Evolutionary conservation across 805 yeast species (phyloP).

Genomic region (Brettanomyces nanus): DNA sequence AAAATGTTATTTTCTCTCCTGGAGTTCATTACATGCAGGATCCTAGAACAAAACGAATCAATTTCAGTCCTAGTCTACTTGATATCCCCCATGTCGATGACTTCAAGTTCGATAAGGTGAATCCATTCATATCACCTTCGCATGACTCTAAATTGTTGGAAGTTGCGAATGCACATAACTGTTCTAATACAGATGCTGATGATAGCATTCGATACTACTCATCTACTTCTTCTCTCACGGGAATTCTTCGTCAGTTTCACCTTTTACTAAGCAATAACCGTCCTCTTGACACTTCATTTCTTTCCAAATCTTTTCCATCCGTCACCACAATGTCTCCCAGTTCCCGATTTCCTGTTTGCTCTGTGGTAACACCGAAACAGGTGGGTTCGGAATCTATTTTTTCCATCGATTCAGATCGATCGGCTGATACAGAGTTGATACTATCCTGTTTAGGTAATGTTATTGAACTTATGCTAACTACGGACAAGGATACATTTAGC

Average conservation of each 20-base stretch:
- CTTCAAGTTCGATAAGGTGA: slow-evolving; percentile 51
- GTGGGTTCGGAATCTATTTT: slow-evolving; percentile 24
- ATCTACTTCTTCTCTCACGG: slow-evolving; percentile 86
- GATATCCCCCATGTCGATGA: slow-evolving; percentile 55
- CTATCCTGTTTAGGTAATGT: slow-evolving; percentile 72
- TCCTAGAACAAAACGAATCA: slow-evolving; percentile 64
- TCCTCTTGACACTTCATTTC: slow-evolving; percentile 37
- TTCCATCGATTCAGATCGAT: slow-evolving; percentile 66
- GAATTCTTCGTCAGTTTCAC: slow-evolving; percentile 67
- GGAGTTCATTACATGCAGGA: slow-evolving; percentile 73
- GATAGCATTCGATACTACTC: slow-evolving; percentile 43
- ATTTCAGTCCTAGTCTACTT: slow-evolving; percentile 55
- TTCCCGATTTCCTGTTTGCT: slow-evolving; percentile 44
- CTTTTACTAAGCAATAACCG: slow-evolving; percentile 54
- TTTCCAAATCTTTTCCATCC: slow-evolving; percentile 37
- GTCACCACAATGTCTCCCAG: slow-evolving; percentile 30
- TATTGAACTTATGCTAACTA: slow-evolving; percentile 68
- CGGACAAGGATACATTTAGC: slow-evolving; percentile 42
- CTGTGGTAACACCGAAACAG: slow-evolving; percentile 43
- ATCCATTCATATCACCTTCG: slow-evolving; percentile 56
- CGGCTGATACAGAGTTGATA: slow-evolving; percentile 57
- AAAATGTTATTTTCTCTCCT: slow-evolving; percentile 71
- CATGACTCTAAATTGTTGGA: slow-evolving; percentile 47
- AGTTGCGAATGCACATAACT: slow-evolving; percentile 32
- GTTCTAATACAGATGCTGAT: slow-evolving; percentile 1